Evolutionary conservation across 352 stramenopile genomes (phyloP).

Genomic region (Pelagophyceae sp.): DNA sequence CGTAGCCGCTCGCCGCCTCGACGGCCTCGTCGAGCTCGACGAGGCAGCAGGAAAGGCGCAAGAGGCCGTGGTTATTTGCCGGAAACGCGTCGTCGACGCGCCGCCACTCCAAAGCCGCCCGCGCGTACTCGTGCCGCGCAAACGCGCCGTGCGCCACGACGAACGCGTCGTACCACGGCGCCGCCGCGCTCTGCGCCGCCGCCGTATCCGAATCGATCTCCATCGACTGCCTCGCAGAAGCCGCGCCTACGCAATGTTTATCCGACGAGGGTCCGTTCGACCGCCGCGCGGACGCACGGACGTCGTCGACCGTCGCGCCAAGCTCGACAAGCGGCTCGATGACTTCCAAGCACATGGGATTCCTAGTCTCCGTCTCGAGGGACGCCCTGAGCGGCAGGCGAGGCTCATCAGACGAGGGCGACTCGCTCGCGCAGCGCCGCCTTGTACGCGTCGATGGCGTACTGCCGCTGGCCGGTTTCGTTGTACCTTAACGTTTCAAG

Average conservation of each 20-base stretch:
- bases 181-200: not conserved
- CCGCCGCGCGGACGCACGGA: not conserved
- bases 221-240: not conserved
- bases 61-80: not conserved
- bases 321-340: not conserved
- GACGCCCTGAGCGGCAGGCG: too few relatives aligned
- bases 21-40: constrained; percentile 11
- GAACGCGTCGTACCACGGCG: not conserved
- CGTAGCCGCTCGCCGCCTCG: constrained; percentile 7
- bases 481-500: not conserved
- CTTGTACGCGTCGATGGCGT: not conserved
- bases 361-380: not conserved
- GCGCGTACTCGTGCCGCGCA: not conserved
- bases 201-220: too few relatives aligned
- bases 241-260: too few relatives aligned
- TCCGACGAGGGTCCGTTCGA: not conserved
- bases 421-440: not conserved
- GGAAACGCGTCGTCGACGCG: not conserved
- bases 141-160: not conserved
- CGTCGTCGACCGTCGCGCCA: not conserved
- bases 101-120: not conserved
- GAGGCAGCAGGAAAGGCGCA: not conserved
- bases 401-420: not conserved
- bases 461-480: not conserved
- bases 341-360: constrained; percentile 1